Evolutionary conservation across 257 asterid species (phyloP), one percentile per base, ranked within the genome.

Genomic region (Solanum bulbocastanum): DNA sequence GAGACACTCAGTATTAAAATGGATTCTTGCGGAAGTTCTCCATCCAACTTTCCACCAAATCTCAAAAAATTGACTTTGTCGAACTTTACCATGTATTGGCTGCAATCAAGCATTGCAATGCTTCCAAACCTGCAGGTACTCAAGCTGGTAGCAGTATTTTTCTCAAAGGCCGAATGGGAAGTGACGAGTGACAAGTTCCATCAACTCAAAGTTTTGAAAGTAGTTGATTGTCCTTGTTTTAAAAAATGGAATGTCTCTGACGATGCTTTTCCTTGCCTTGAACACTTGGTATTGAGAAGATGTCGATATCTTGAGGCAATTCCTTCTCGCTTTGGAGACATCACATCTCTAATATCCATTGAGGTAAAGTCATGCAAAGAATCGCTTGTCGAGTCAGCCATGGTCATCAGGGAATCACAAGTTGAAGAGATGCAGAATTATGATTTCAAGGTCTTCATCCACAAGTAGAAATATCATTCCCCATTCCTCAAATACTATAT

Each of bases 91-190:
- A 15, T 87, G 20, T 30, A 56, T 4, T 36, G 75, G 89, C 32
- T 23, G 5, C 62, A 18, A 15, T 5, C 58, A 39, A n/a, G 83
- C 35, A 69, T 87, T 5, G 35, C 65, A 16, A 25, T 36, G 4
- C 87, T 87, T 37, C 87, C 58, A 44, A 82, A 68, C 83, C 89
- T 66, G 15, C 73, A 87, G 72, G 89, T 82, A 65, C 81, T 87
- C 36, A 66, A 81, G 42, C n/a, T 87, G 27, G 52, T 32, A 20
- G 15, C 30, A 35, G 10, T 20, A 4, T 20, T 62, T 16, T 66
- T 87, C 84, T 62, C 30, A 23, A 85, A 66, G 15, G 58, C 4
- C 1, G 32, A 20, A 23, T 82, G 83, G 87, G 11, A 79, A 9
- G 74, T 82, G 87, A 82, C 20, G 30, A 65, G 56, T 40, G 15